Evolutionary conservation across 768 basidiomycete species (phyloP).

Genomic region (Lyophyllum atratum): DNA sequence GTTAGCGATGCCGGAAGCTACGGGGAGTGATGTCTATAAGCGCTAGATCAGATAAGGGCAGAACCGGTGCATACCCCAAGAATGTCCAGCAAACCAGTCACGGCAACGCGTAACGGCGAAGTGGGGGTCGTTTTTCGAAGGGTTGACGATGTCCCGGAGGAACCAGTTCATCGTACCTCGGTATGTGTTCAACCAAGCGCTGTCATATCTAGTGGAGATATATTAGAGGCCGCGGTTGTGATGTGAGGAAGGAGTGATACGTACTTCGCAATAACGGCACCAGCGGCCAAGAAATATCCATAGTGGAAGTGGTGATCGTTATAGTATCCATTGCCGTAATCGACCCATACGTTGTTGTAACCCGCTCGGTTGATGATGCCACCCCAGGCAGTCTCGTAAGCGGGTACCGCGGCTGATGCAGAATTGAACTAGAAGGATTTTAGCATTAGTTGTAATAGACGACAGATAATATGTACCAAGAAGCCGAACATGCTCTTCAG

Average conservation of each 20-base stretch:
- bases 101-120: constrained; percentile 32
- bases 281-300: constrained; percentile 32
- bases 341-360: constrained; percentile 27
- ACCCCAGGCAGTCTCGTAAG: constrained; percentile 37
- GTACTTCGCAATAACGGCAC: constrained; percentile 33
- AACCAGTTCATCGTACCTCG: constrained; percentile 26
- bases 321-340: constrained; percentile 37
- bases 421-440: constrained; percentile 17
- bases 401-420: constrained; percentile 22
- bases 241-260: neutral
- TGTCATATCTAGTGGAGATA: constrained; percentile 21
- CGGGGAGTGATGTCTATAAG: neutral
- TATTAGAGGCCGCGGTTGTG: neutral
- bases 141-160: constrained; percentile 35
- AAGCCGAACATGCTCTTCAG: constrained; percentile 25
- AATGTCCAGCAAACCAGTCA: constrained; percentile 40
- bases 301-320: constrained; percentile 40
- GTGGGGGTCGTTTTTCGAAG: constrained; percentile 29
- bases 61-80: constrained; percentile 28
- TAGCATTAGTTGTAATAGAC: neutral
- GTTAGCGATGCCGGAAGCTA: constrained; percentile 36
- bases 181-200: constrained; percentile 26
- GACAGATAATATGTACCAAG: constrained; percentile 19
- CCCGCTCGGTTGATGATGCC: constrained; percentile 34
- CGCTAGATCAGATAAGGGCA: neutral